A percentile compares a stretch with the other conserved stretches of the same genome.
Evolutionary conservation across 345 rosid species (phyloP).

Genomic region (Hypericum androsaemum): DNA sequence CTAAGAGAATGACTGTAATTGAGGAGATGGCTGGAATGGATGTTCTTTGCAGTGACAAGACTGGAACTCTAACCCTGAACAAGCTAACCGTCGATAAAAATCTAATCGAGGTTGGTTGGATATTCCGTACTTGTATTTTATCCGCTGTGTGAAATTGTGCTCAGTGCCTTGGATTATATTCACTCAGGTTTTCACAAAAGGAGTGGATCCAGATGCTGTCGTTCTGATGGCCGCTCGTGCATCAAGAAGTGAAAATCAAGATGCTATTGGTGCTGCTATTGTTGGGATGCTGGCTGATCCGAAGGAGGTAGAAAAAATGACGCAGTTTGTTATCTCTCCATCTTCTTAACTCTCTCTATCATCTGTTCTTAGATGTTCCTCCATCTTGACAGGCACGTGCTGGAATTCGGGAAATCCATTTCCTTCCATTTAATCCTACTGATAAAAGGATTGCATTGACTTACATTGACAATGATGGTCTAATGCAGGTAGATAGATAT

Average conservation of each 20-base stretch:
- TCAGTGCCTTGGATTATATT: conserved; percentile 14
- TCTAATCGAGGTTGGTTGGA: conserved; percentile 71
- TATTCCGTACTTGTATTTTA: conserved; percentile 2
- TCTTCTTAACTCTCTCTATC: conserved; percentile 1
- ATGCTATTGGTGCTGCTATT: conserved; percentile 93
- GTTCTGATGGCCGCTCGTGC: conserved; percentile 97
- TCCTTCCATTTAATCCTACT: conserved; percentile 97
- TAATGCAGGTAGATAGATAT: conserved; percentile 68
- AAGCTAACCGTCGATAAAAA: conserved; percentile 90
- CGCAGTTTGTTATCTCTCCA: conserved; percentile 4
- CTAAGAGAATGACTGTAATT: conserved; percentile 98
- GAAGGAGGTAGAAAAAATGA: conserved; percentile 63
- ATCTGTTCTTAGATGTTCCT: background rate
- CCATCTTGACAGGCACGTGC: conserved; percentile 72
- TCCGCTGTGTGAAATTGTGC: background rate
- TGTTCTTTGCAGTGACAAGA: conserved; percentile 97
- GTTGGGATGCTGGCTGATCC: conserved; percentile 98
- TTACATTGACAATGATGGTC: conserved; percentile 59
- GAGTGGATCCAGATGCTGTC: conserved; percentile 78
- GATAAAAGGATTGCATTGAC: conserved; percentile 97
- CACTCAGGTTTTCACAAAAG: conserved; percentile 76
- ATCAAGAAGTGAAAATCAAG: conserved; percentile 87
- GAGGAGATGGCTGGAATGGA: conserved; percentile 99
- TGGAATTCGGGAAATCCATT: conserved; percentile 85
- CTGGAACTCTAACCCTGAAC: conserved; percentile 94